A percentile compares a stretch with the other conserved stretches of the same genome.
phyloP scores from a whole-genome alignment of 2,329 filamentous ascomycete genomes.

The Trichoderma lentiforme region DNA sequence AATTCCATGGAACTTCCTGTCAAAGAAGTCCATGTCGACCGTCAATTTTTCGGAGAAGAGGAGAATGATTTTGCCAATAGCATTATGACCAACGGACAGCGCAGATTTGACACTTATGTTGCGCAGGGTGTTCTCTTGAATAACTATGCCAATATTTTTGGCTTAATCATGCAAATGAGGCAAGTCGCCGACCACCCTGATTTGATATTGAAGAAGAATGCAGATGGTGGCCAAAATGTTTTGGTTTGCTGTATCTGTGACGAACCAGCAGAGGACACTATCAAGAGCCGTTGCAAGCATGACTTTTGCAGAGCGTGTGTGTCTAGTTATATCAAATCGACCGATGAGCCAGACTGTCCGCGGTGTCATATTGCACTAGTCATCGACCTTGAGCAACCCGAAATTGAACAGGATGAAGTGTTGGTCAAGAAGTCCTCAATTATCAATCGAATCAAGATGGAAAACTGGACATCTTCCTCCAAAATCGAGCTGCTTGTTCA shows the following conservation, averaged over 20 bases:
- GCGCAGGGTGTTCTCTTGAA: slow-evolving; percentile 90
- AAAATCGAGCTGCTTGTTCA: slow-evolving; percentile 98
- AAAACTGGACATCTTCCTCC: slow-evolving; percentile 95
- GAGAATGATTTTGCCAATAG: slow-evolving; percentile 94
- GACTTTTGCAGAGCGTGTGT: slow-evolving; percentile 55
- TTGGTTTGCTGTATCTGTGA: slow-evolving; percentile 94
- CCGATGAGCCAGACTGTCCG: slow-evolving; percentile 77
- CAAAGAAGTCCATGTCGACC: slow-evolving; percentile 87
- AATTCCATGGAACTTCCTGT: slow-evolving; percentile 94
- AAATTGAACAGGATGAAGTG: slow-evolving; percentile 87
- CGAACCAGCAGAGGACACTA: slow-evolving; percentile 90
- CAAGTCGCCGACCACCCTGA: slow-evolving; percentile 97
- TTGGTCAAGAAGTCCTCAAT: slow-evolving; percentile 92
- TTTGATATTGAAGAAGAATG: slow-evolving; percentile 83
- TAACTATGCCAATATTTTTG: slow-evolving; percentile 99
- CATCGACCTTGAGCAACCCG: slow-evolving; percentile 92
- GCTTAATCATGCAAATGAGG: slow-evolving; percentile 98
- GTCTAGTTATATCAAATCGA: slow-evolving; percentile 63
- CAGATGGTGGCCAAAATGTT: slow-evolving; percentile 82
- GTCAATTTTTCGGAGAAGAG: slow-evolving; percentile 94
- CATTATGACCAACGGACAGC: slow-evolving; percentile 88
- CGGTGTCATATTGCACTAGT: slow-evolving; percentile 84
- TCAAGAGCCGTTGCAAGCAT: slow-evolving; percentile 87
- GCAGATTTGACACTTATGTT: slow-evolving; percentile 94
- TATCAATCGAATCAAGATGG: slow-evolving; percentile 98